Evolutionary conservation across 306 rosid genomes (phyloP), one percentile per base, ranked within the genome.

Genomic region (Mimosa pudica): DNA sequence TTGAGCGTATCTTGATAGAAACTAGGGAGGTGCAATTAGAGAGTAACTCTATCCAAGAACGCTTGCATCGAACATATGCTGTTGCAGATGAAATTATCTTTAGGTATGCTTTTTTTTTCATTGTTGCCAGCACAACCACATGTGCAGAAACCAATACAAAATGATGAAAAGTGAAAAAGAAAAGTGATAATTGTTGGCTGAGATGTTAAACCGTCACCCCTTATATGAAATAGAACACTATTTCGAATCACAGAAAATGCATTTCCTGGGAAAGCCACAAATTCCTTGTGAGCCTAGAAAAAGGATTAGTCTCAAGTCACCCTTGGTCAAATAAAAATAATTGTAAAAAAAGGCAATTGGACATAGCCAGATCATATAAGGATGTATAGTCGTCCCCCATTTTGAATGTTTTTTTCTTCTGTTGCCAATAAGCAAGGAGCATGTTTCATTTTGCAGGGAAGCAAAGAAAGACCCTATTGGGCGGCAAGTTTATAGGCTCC

Each of bases 1-100:
- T 95, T 41, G 93, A 90, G 72, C 85, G 84, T 73, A 95, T 95
- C 74, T 82, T 95, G 72, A 90, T 88, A 81, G 93, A 93, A 80
- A 95, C 97, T 14, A 84, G 99, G 87, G 96, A 86, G 87, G 89
- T 95, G 84, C 99, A 93, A 70, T 74, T 95, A 65, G 97, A 93
- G 84, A 93, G 94, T 85, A 95, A 93, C 61, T 90, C 88, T 30
- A 93, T 93, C 75, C 98, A 82, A 71, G 99, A 95, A 74, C 86
- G 98, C 77, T 94, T 95, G 75, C 92, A 93, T 71, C 87, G 98
- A 32, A 91, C 95, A 0, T 87, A 91, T 72, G 90, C 97, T 51
- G 88, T 95, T 35, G 94, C 89, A 0, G 98, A 90, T 75, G 98
- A 95, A 84, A 87, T 91, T 47, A 86, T 93, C 36, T 92, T 93